Conservation (phyloP, 176 grass and related monocot species). For the Triticum aestivum region DNA sequence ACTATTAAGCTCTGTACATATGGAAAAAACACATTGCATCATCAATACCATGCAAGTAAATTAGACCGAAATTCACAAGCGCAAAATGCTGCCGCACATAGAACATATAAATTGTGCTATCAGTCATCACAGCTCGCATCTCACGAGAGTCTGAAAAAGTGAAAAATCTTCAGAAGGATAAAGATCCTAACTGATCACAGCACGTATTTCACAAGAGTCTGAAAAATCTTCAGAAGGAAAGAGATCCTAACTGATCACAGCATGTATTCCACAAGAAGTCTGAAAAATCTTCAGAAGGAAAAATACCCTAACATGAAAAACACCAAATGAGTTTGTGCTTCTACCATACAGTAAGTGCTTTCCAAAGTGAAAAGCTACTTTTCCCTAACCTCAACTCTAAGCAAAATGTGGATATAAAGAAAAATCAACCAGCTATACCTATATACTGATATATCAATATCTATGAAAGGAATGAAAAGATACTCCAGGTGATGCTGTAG, state of each 20-base stretch:
- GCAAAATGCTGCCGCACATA: not conserved
- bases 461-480: not conserved
- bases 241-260: not conserved
- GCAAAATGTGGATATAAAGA: not conserved
- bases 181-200: not conserved
- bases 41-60: not conserved
- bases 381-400: conserved; percentile 3
- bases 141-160: not conserved
- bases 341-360: not conserved
- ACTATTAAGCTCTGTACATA: not conserved
- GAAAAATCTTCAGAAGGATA: not conserved
- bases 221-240: not conserved
- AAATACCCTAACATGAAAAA: not conserved
- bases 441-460: not conserved
- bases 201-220: not conserved
- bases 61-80: not conserved
- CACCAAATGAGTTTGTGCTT: not conserved
- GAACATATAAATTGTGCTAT: not conserved
- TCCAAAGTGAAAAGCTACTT: not conserved
- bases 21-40: not conserved
- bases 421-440: not conserved
- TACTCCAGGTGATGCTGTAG: not conserved
- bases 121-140: not conserved
- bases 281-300: not conserved
- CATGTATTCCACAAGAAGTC: not conserved